Percentiles rank a stretch among this genome's conserved stretches.
phyloP scores from a whole-genome alignment of 2,329 filamentous ascomycete species.

The Calonectria ilicicola region DNA sequence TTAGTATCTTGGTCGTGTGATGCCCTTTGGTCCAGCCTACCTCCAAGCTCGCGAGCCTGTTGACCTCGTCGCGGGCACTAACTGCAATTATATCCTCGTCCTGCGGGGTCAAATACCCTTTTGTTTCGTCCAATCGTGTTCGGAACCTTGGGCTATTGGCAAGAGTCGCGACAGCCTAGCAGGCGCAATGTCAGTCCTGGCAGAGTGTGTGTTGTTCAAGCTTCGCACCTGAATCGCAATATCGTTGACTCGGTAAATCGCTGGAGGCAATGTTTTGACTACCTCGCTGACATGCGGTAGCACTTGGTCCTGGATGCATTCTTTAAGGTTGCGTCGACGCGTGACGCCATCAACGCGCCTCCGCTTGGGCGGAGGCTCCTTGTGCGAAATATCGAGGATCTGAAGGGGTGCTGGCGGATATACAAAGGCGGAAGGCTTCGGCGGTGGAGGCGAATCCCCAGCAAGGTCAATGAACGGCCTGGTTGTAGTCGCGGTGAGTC shows the following conservation, averaged over 20 bases:
- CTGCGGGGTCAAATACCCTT: conserved; percentile 27
- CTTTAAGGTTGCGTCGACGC: conserved; percentile 33
- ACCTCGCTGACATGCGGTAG: conserved; percentile 47
- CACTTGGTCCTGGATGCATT: conserved; percentile 46
- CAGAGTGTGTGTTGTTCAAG: not conserved
- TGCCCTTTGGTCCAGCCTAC: conserved; percentile 30
- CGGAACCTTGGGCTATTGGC: conserved; percentile 38
- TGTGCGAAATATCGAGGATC: conserved; percentile 18
- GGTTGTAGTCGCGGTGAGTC: conserved; percentile 40
- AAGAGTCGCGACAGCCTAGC: conserved; percentile 40
- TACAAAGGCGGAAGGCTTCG: conserved; percentile 3
- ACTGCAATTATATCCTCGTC: conserved; percentile 34
- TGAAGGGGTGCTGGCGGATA: conserved; percentile 22
- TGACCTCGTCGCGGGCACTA: conserved; percentile 34
- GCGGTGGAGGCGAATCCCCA: conserved; percentile 27
- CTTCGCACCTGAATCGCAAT: conserved; percentile 47
- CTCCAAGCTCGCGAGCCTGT: conserved; percentile 30
- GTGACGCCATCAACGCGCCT: conserved; percentile 41
- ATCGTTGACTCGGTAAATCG: conserved; percentile 38
- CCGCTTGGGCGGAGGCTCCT: conserved; percentile 47
- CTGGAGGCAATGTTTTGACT: conserved; percentile 38
- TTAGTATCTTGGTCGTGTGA: not conserved
- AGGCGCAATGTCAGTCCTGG: not conserved
- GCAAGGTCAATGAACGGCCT: conserved; percentile 47
- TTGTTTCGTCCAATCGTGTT: conserved; percentile 37